Conservation (phyloP, 75 land plant genomes). For the Adiantum capillusveneris region DNA sequence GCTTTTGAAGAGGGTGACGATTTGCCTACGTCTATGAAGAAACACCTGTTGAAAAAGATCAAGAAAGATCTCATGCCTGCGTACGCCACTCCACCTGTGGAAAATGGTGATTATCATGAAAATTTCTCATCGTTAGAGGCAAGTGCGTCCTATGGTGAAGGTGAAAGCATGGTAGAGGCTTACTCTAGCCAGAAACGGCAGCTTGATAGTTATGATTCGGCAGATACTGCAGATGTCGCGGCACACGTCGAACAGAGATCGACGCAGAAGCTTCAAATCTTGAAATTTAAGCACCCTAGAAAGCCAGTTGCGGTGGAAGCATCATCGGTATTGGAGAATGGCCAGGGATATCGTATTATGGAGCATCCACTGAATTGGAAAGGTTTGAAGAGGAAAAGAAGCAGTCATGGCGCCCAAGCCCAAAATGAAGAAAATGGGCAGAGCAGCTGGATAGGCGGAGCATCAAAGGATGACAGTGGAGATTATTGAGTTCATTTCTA, state of each 20-base stretch:
- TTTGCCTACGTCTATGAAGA: slow-evolving; percentile 31
- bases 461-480: not conserved
- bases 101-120: slow-evolving; percentile 1
- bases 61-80: not conserved
- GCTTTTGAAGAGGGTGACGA: slow-evolving; percentile 83
- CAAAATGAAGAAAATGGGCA: slow-evolving; percentile 1
- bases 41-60: not conserved
- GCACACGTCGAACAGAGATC: not conserved
- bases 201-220: not conserved
- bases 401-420: not conserved
- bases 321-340: not conserved
- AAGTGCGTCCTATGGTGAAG: not conserved
- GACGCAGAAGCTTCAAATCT: not conserved
- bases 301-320: not conserved
- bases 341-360: not conserved
- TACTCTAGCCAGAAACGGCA: not conserved
- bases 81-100: not conserved
- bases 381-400: not conserved
- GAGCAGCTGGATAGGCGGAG: not conserved
- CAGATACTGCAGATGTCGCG: not conserved
- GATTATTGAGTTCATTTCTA: not conserved
- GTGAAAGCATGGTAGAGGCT: slow-evolving; percentile 1
- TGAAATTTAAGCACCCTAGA: not conserved
- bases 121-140: not conserved
- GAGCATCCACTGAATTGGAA: not conserved